Conservation (phyloP, 306 rosid species). For the Dalbergia oliveri region DNA sequence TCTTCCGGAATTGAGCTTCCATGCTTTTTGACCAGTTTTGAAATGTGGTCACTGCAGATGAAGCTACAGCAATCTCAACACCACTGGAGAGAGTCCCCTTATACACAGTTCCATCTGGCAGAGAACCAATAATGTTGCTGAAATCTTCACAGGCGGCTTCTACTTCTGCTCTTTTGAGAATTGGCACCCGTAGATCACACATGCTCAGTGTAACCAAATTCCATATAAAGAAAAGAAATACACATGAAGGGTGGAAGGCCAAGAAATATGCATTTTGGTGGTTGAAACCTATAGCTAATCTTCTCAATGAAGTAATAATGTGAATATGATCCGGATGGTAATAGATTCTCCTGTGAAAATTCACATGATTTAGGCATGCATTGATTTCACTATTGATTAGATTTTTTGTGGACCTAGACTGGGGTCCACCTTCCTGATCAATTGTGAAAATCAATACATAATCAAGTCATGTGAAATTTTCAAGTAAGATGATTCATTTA, state of each 20-base stretch:
- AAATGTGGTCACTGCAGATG: slow-evolving; percentile 57
- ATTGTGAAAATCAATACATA: too few relatives aligned
- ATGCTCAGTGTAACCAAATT: slow-evolving; percentile 21
- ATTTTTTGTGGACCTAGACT: too few relatives aligned
- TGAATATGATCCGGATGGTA: neutral
- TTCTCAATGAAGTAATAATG: neutral
- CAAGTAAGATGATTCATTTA: too few relatives aligned
- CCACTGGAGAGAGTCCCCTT: slow-evolving; percentile 96
- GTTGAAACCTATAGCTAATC: slow-evolving; percentile 17
- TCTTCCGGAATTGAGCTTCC: slow-evolving; percentile 75
- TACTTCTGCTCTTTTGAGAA: slow-evolving; percentile 76
- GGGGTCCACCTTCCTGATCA: too few relatives aligned
- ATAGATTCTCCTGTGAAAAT: too few relatives aligned
- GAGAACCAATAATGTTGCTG: slow-evolving; percentile 83
- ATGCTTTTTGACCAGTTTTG: slow-evolving; percentile 71
- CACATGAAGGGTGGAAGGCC: neutral
- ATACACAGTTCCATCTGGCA: slow-evolving; percentile 68
- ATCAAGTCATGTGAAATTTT: too few relatives aligned
- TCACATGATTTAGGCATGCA: too few relatives aligned
- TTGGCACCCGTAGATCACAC: slow-evolving; percentile 76
- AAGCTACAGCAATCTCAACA: slow-evolving; percentile 92
- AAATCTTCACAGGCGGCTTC: slow-evolving; percentile 93
- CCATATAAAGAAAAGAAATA: neutral
- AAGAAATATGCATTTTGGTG: slow-evolving; percentile 11
- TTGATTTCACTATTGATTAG: too few relatives aligned